phyloP scores from a whole-genome alignment of 2,329 filamentous ascomycete genomes.

The Stemphylium beticola region DNA sequence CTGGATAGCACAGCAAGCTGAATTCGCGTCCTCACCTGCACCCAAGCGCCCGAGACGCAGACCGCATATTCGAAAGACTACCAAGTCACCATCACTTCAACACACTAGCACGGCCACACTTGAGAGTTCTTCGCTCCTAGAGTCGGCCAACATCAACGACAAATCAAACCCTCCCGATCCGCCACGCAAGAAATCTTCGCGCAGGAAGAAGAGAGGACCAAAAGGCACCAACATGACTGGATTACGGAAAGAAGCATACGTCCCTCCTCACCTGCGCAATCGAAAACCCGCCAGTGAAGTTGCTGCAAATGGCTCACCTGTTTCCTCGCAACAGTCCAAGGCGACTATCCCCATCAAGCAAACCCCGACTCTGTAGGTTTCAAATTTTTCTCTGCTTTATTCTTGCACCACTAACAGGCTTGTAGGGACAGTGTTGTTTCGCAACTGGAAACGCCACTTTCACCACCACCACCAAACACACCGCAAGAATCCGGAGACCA shows the following conservation, averaged over 20 bases:
- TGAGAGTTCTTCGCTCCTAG: neutral
- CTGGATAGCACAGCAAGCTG: constrained; percentile 7
- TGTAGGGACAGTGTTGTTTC: neutral
- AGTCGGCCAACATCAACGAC: neutral
- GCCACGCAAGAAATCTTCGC: neutral
- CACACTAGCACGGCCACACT: constrained; percentile 4
- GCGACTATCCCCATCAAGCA: neutral
- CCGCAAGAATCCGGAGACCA: neutral
- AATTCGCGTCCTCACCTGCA: neutral
- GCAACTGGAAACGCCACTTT: neutral
- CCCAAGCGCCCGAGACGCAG: neutral
- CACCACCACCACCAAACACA: constrained; percentile 10
- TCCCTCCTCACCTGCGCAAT: constrained; percentile 37
- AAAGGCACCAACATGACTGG: constrained; percentile 11
- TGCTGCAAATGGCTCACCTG: constrained; percentile 2
- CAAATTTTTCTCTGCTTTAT: neutral
- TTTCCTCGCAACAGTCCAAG: constrained; percentile 15
- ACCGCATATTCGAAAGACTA: constrained; percentile 8
- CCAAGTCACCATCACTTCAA: neutral
- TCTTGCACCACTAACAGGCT: neutral
- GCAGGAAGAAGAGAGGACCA: constrained; percentile 2
- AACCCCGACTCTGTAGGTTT: constrained; percentile 19
- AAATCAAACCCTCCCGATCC: neutral
- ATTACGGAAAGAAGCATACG: constrained; percentile 11
- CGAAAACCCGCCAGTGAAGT: neutral